phyloP scores from a whole-genome alignment of 129 eudicot genomes.

The Helianthus tuberosus region DNA sequence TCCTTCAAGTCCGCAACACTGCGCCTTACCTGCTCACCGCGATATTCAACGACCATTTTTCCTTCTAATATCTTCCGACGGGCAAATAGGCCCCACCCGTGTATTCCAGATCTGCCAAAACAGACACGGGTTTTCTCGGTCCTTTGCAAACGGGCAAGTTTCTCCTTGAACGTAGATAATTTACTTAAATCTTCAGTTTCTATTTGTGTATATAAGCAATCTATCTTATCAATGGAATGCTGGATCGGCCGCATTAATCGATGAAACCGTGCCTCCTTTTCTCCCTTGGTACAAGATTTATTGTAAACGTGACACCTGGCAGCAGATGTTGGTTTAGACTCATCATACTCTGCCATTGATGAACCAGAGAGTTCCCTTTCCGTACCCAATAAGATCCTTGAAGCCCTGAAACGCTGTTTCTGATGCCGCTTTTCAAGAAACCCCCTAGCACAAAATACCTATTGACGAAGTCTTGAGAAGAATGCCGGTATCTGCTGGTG shows the following conservation, averaged over 20 bases:
- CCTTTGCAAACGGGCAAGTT: slow-evolving; percentile 59
- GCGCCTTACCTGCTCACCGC: slow-evolving; percentile 49
- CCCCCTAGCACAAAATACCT: slow-evolving; percentile 53
- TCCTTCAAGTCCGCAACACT: slow-evolving; percentile 56
- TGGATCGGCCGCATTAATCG: slow-evolving; percentile 71
- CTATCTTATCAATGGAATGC: slow-evolving; percentile 62
- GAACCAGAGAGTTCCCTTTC: slow-evolving; percentile 44
- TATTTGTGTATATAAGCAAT: slow-evolving; percentile 41
- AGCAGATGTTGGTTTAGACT: slow-evolving; percentile 54
- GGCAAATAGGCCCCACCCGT: slow-evolving; percentile 98
- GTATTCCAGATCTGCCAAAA: slow-evolving; percentile 90
- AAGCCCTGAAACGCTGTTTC: slow-evolving; percentile 53
- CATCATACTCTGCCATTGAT: slow-evolving; percentile 36
- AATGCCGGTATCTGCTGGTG: slow-evolving; percentile 74
- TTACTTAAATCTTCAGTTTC: slow-evolving; percentile 37
- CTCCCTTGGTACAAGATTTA: slow-evolving; percentile 43
- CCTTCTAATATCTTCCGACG: slow-evolving; percentile 81
- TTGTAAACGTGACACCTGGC: slow-evolving; percentile 76
- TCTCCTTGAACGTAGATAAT: slow-evolving; percentile 64
- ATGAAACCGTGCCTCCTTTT: slow-evolving; percentile 55
- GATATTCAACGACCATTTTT: slow-evolving; percentile 58
- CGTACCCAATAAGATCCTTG: slow-evolving; percentile 58
- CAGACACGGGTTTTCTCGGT: slow-evolving; percentile 72
- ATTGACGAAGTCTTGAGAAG: slow-evolving; percentile 59
- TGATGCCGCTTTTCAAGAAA: slow-evolving; percentile 51